Evolutionary conservation across 805 yeast genomes (phyloP).

Genomic region (Saccharomycopsis microspora): DNA sequence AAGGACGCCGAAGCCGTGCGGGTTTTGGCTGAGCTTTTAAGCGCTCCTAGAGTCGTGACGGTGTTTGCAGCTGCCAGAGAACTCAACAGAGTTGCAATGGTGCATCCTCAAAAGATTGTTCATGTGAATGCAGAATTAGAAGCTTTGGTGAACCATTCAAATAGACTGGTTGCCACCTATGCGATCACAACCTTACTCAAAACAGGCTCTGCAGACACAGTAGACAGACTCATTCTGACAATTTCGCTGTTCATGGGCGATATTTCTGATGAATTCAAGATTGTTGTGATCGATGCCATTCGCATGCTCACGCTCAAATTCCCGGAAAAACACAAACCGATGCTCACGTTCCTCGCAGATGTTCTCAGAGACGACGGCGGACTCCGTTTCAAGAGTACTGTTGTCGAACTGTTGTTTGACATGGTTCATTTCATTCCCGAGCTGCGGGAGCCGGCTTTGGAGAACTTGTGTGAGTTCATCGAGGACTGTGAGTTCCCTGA

Average conservation of each 20-base stretch:
- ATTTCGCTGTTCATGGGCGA: slow-evolving; percentile 85
- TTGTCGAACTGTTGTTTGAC: slow-evolving; percentile 89
- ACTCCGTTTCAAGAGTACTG: slow-evolving; percentile 69
- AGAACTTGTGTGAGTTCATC: slow-evolving; percentile 88
- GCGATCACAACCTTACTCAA: slow-evolving; percentile 93
- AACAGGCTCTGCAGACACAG: slow-evolving; percentile 85
- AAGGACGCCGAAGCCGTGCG: slow-evolving; percentile 61
- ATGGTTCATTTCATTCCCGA: slow-evolving; percentile 78
- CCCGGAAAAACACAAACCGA: slow-evolving; percentile 78
- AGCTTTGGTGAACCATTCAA: slow-evolving; percentile 73
- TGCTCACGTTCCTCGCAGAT: slow-evolving; percentile 73
- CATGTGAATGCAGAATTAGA: slow-evolving; percentile 81
- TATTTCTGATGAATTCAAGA: slow-evolving; percentile 90
- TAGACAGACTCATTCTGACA: slow-evolving; percentile 79
- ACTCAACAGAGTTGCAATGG: slow-evolving; percentile 74
- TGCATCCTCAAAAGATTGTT: slow-evolving; percentile 60
- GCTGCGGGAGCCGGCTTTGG: slow-evolving; percentile 73
- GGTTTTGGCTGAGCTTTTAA: slow-evolving; percentile 62
- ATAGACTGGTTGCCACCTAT: slow-evolving; percentile 88
- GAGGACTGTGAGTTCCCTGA: slow-evolving; percentile 98
- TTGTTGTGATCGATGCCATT: slow-evolving; percentile 90
- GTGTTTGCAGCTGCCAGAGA: slow-evolving; percentile 91
- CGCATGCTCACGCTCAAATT: slow-evolving; percentile 85
- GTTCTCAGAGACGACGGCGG: slow-evolving; percentile 89
- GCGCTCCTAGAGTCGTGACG: slow-evolving; percentile 83